Base-by-base conservation (phyloP, 345 rosid species). In the Rhizophora mangle region DNA sequence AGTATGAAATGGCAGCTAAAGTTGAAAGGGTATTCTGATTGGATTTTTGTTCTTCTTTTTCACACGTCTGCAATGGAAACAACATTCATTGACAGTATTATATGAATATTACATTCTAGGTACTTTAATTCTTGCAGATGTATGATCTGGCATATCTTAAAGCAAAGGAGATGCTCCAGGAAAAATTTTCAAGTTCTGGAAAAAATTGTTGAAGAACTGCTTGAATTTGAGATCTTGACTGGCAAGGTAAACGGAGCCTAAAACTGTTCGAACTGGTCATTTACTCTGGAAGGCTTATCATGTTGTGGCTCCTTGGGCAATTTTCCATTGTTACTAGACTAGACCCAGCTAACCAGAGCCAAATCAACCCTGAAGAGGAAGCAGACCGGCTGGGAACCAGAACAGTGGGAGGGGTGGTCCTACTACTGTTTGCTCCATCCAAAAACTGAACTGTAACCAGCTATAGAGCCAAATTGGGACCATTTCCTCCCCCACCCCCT, bases 181-280 rank as follows among this genome's bases (percentile, higher is more conserved):
- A 86, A 83, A 82, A 93, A 91, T 43, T 85, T 78, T 11, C 82
- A 30, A 73, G 89, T 85, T 79, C 97, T 93, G 54, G 94, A 88
- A 83, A 91, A 86, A 83, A 82, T 91, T 83, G 92, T 84, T 37
- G 97, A 93, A 53, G 97, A 93, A 74, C 82, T 93, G 73, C 90
- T 93, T 34, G 96, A 89, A 78, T 91, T 79, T 68, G 96, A 93
- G 82, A 87, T 93, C 60, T 82, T 93, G 78, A 83, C 92, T 46
- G 88, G 85, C 68, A 93, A 93, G 98, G 98, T 93, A 82, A 77
- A 37, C 47, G 49, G 13, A 63, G 8, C 34, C 72, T 71, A 62
- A 63, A 62, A 67, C 60, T 57, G 18, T 76, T 64, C 64, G 30
- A 57, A 43, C 55, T 66, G 29, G 54, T 52, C 63, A 52, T 29